Evolutionary conservation across 2,329 filamentous ascomycete genomes (phyloP).

Genomic region (Cordyceps cicadae): DNA sequence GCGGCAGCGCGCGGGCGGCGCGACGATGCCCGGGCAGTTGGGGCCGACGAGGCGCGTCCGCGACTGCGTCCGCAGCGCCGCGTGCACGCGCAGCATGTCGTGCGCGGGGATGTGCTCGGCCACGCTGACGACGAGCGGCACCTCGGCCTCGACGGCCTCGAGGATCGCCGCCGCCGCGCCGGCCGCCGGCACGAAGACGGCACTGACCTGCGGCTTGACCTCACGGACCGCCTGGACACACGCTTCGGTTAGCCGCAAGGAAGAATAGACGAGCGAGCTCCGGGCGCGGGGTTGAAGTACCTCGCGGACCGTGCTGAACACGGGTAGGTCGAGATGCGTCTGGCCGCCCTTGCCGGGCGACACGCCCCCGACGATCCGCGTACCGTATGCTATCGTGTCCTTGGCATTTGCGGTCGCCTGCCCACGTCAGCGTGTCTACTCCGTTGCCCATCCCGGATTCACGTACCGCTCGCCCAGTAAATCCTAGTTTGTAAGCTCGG

Average conservation of each 20-base stretch:
- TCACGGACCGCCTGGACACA: conserved; percentile 24
- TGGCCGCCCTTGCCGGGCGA: conserved; percentile 28
- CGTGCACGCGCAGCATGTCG: conserved; percentile 63
- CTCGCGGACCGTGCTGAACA: conserved; percentile 27
- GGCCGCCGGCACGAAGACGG: conserved; percentile 64
- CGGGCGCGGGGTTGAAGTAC: conserved; percentile 14
- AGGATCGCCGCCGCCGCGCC: conserved; percentile 61
- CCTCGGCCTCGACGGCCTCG: conserved; percentile 68
- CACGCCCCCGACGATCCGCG: conserved; percentile 30
- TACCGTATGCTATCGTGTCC: conserved; percentile 32
- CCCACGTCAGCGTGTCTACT: not conserved
- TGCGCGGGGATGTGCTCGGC: conserved; percentile 74
- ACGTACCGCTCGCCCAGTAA: conserved; percentile 30
- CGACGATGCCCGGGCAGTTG: conserved; percentile 76
- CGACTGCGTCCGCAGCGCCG: conserved; percentile 61
- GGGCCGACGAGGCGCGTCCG: conserved; percentile 67
- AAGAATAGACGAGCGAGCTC: no score
- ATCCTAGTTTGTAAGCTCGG: conserved; percentile 19
- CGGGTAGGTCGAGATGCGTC: conserved; percentile 26
- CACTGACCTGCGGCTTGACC: conserved; percentile 54
- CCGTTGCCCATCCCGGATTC: not conserved
- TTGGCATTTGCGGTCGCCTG: conserved; percentile 31
- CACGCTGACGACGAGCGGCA: conserved; percentile 69
- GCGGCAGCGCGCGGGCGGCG: conserved; percentile 58
- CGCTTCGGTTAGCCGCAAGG: not conserved